These are phyloP conservation scores for Rhizopus sp. DNA, from an alignment of 371 early-diverging fungal genomes.

Conservation along the genomic window DNA sequence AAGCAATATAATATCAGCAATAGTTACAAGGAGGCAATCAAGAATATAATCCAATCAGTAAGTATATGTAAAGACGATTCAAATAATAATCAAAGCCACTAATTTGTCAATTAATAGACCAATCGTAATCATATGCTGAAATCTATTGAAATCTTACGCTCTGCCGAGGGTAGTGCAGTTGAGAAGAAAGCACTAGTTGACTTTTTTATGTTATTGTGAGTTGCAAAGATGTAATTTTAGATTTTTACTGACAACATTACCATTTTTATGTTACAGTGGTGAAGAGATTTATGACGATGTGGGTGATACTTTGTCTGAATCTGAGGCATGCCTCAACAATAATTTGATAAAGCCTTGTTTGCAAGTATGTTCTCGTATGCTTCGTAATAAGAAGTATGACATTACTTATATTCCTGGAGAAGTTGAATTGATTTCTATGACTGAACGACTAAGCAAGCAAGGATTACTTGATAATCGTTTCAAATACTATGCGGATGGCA, in stretches of 20 bases:
- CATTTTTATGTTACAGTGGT: slow-evolving; percentile 6
- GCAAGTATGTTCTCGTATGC: slow-evolving; percentile 8
- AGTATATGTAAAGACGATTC: neutral
- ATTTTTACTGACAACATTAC: slow-evolving; percentile 4
- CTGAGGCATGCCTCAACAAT: slow-evolving; percentile 1
- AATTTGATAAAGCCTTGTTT: neutral
- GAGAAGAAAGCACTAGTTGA: slow-evolving; percentile 3
- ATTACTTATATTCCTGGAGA: slow-evolving; percentile 14
- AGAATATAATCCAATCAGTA: slow-evolving; percentile 4
- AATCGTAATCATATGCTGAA: slow-evolving; percentile 1
- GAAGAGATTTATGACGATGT: slow-evolving; percentile 9
- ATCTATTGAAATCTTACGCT: slow-evolving; percentile 1
- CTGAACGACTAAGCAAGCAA: slow-evolving; percentile 13
- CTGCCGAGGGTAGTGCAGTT: neutral
- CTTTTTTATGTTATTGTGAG: slow-evolving; percentile 6
- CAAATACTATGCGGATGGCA: slow-evolving; percentile 16
- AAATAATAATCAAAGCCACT: slow-evolving; percentile 5
- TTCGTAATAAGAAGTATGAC: slow-evolving; percentile 14
- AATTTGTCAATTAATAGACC: slow-evolving; percentile 5
- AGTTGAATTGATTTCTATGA: slow-evolving; percentile 9
- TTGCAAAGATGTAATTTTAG: slow-evolving; percentile 4
- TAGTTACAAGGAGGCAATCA: slow-evolving; percentile 4
- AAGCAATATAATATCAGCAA: slow-evolving; percentile 4
- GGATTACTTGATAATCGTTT: slow-evolving; percentile 14
- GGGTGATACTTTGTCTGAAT: neutral